phyloP scores from a whole-genome alignment of 208 protist genomes.

The Trypanosoma scelopori region DNA sequence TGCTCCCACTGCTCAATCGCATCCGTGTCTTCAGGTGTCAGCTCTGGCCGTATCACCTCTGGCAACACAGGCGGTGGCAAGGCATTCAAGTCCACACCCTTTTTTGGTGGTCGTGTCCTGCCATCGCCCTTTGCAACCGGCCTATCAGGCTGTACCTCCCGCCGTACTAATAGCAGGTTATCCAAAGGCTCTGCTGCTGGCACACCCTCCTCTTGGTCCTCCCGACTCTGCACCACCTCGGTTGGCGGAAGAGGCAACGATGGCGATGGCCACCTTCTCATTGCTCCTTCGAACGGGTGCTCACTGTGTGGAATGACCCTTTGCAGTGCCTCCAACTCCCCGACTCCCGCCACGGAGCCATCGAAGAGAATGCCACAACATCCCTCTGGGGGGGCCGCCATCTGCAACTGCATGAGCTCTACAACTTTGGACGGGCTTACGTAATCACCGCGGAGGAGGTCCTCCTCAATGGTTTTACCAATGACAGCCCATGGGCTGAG shows the following conservation, averaged over 20 bases:
- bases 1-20: slow-evolving; percentile 46
- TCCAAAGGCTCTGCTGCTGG: not conserved
- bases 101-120: slow-evolving; percentile 41
- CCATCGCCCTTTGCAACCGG: slow-evolving; percentile 43
- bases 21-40: slow-evolving; percentile 37
- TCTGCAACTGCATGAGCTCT: slow-evolving; percentile 46
- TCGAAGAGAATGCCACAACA: slow-evolving; percentile 68
- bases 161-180: slow-evolving; percentile 17
- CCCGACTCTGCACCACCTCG: not conserved
- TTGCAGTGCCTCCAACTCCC: slow-evolving; percentile 25
- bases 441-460: slow-evolving; percentile 44
- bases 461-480: slow-evolving; percentile 38
- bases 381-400: slow-evolving; percentile 33
- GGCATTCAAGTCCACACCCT: slow-evolving; percentile 53
- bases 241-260: not conserved
- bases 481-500: slow-evolving; percentile 38
- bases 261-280: slow-evolving; percentile 11
- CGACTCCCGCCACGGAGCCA: slow-evolving; percentile 41
- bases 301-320: slow-evolving; percentile 8
- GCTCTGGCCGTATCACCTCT: slow-evolving; percentile 40
- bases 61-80: slow-evolving; percentile 79
- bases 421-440: slow-evolving; percentile 44
- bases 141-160: slow-evolving; percentile 33
- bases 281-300: slow-evolving; percentile 24
- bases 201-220: not conserved